Percentiles rank a stretch among this genome's conserved stretches.
Conservation (phyloP, 352 stramenopile genomes). For the Globisporangium emineosum region DNA sequence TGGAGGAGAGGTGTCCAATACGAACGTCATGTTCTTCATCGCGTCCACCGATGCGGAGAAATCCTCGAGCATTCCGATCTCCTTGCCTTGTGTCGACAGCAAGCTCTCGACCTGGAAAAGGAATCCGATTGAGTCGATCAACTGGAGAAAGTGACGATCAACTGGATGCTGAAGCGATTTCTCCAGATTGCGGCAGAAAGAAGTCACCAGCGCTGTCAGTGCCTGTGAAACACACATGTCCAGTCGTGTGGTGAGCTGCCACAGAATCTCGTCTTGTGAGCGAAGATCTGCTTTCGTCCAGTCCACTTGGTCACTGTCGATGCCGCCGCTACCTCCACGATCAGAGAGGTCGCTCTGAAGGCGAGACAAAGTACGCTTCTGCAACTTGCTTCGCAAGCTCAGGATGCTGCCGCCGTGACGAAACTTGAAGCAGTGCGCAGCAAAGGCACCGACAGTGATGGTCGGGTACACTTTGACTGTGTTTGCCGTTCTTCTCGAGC, state of each 20-base stretch:
- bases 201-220: constrained; percentile 63
- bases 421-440: constrained; percentile 81
- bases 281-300: constrained; percentile 55
- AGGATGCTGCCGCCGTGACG: constrained; percentile 71
- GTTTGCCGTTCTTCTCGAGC: constrained; percentile 52
- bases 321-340: constrained; percentile 12
- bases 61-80: constrained; percentile 95
- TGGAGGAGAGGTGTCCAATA: constrained; percentile 62
- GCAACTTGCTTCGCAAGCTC: constrained; percentile 51
- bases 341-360: constrained; percentile 44
- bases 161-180: constrained; percentile 61
- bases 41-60: constrained; percentile 76
- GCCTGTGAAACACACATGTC: constrained; percentile 83
- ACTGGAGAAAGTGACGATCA: constrained; percentile 50
- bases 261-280: constrained; percentile 58
- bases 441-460: constrained; percentile 77
- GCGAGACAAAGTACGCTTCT: constrained; percentile 54
- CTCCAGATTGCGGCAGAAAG: constrained; percentile 73
- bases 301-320: constrained; percentile 30
- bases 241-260: constrained; percentile 72
- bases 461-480: constrained; percentile 65
- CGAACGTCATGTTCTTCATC: constrained; percentile 66
- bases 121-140: constrained; percentile 71
- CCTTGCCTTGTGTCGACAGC: constrained; percentile 93
- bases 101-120: constrained; percentile 91